These are phyloP conservation scores for Neurospora terricola DNA, from an alignment of 495 filamentous ascomycete species.

Conservation along the genomic window DNA sequence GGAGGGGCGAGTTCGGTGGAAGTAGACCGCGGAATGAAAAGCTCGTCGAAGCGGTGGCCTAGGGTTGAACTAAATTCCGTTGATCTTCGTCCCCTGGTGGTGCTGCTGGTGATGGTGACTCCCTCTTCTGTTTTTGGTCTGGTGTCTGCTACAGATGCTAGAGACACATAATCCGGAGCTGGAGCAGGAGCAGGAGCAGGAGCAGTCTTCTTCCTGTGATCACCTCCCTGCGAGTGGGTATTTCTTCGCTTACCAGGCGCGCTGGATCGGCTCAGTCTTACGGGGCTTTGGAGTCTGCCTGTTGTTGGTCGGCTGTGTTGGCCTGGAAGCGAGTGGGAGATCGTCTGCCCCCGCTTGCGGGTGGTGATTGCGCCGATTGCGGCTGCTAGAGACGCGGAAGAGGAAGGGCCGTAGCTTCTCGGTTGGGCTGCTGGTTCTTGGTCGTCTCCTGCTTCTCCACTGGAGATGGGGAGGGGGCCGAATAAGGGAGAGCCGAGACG, in stretches of 20 bases:
- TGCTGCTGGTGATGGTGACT: not conserved
- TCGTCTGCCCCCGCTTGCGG: slow-evolving; percentile 26
- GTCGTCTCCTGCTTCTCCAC: not conserved
- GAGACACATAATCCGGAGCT: not conserved
- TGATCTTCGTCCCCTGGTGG: not conserved
- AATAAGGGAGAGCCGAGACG: slow-evolving; percentile 53
- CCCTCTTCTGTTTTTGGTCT: not conserved
- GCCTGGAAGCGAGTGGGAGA: slow-evolving; percentile 17
- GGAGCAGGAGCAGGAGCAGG: not conserved
- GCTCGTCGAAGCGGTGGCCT: slow-evolving; percentile 14
- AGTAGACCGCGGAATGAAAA: slow-evolving; percentile 20
- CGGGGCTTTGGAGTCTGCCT: slow-evolving; percentile 32
- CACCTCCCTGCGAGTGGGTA: slow-evolving; percentile 13
- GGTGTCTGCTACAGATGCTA: not conserved
- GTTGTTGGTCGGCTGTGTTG: not conserved
- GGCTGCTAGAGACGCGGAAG: slow-evolving; percentile 32
- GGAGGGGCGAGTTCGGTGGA: slow-evolving; percentile 12
- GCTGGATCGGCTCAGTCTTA: slow-evolving; percentile 33
- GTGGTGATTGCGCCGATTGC: slow-evolving; percentile 25
- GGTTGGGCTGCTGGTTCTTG: slow-evolving; percentile 1
- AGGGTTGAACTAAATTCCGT: slow-evolving; percentile 20
- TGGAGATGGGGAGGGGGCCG: slow-evolving; percentile 5
- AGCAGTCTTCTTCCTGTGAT: not conserved
- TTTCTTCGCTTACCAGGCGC: slow-evolving; percentile 36
- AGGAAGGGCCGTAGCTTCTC: slow-evolving; percentile 41